Conservation (phyloP, 495 filamentous ascomycete species). For the Aspergillus taichungensis region DNA sequence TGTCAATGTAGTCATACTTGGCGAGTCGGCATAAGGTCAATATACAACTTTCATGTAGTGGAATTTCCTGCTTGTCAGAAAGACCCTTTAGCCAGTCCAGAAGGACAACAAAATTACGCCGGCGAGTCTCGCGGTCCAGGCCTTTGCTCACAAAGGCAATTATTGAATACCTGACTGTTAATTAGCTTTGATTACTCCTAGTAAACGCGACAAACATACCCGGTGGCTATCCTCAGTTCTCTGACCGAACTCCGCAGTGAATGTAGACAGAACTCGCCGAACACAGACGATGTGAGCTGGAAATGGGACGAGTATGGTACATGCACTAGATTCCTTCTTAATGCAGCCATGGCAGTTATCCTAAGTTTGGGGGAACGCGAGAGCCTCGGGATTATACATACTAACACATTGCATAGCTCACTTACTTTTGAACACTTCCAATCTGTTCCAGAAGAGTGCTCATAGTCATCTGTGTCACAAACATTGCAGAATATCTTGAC, state of each 20-base stretch:
- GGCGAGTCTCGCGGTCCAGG: conserved; percentile 35
- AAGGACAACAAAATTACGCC: conserved; percentile 56
- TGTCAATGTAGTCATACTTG: conserved; percentile 31
- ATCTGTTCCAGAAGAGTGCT: conserved; percentile 5
- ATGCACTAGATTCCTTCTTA: conserved; percentile 61
- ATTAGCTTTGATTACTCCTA: conserved; percentile 18
- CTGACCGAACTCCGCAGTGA: conserved; percentile 73
- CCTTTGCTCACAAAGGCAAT: conserved; percentile 52
- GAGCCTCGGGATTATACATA: conserved; percentile 47
- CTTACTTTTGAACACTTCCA: conserved; percentile 26
- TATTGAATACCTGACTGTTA: conserved; percentile 47
- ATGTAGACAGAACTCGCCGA: conserved; percentile 73
- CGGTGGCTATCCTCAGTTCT: conserved; percentile 77
- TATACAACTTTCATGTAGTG: conserved; percentile 74
- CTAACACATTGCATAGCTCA: conserved; percentile 45
- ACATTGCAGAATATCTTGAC: conserved; percentile 27
- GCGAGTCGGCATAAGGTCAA: conserved; percentile 77
- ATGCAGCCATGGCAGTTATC: conserved; percentile 60
- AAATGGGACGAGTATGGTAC: conserved; percentile 45
- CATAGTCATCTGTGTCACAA: conserved; percentile 22
- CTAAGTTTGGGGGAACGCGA: conserved; percentile 52
- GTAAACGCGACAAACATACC: conserved; percentile 27
- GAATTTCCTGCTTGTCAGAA: conserved; percentile 52
- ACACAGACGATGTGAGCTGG: conserved; percentile 52
- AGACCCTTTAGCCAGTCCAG: conserved; percentile 62